These are phyloP conservation scores for Pneumocystis wakefieldiae DNA, from an alignment of 1,139 yeast species.

Conservation along the genomic window DNA sequence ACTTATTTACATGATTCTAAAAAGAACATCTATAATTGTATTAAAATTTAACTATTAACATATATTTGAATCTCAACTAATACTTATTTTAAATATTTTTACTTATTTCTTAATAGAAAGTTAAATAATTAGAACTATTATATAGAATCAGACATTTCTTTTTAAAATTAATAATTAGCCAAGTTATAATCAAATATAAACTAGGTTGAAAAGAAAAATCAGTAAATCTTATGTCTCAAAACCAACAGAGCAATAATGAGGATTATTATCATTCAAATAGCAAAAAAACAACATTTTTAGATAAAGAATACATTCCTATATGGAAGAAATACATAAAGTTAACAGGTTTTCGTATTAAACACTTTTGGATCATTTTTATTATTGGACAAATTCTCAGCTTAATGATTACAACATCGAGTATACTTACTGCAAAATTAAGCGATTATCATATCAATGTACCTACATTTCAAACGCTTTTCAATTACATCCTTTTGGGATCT, in stretches of 20 bases:
- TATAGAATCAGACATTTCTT: no score
- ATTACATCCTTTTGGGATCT: slow-evolving; percentile 26
- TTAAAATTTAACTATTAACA: no score
- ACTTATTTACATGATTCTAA: no score
- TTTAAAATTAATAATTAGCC: background rate
- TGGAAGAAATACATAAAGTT: background rate
- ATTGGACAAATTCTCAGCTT: slow-evolving; percentile 31
- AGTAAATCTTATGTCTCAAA: background rate
- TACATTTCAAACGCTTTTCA: slow-evolving; percentile 31
- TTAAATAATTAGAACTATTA: no score
- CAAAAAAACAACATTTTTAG: background rate
- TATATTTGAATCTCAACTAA: no score
- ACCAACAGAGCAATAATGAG: background rate
- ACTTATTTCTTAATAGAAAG: no score
- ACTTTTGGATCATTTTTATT: slow-evolving; percentile 30
- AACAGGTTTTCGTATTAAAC: slow-evolving; percentile 19
- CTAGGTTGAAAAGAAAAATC: background rate
- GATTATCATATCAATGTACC: slow-evolving; percentile 29
- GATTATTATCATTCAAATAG: background rate
- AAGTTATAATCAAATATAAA: background rate
- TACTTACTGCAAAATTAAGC: slow-evolving; percentile 28
- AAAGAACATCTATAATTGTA: no score
- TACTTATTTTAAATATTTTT: no score
- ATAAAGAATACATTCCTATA: background rate
- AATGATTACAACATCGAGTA: slow-evolving; percentile 30